Evolutionary conservation across 192 early-diverging fungal genomes (phyloP).

Genomic region (Gamsiella multidivaricata): DNA sequence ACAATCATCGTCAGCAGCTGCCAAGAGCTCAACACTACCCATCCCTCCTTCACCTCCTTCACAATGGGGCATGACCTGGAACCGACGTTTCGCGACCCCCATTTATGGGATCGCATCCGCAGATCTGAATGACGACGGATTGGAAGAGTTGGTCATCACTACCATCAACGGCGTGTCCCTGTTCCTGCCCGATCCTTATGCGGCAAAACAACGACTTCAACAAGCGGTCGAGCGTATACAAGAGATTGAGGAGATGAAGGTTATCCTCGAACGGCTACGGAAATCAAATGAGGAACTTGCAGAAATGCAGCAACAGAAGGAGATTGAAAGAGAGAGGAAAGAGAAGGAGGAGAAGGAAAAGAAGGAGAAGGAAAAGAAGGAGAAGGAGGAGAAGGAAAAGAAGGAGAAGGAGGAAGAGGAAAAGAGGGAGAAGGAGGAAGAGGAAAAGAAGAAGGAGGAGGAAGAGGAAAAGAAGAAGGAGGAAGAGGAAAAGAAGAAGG

Average conservation of each 20-base stretch:
- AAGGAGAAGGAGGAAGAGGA: neutral
- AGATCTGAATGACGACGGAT: constrained; percentile 66
- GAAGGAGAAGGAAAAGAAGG: constrained; percentile 5
- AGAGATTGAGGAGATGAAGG: constrained; percentile 56
- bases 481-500: neutral
- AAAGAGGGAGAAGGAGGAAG: neutral
- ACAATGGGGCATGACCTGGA: constrained; percentile 59
- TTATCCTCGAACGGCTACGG: constrained; percentile 33
- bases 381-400: constrained; percentile 12
- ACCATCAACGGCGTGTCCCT: constrained; percentile 66
- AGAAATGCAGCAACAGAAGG: neutral
- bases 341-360: constrained; percentile 3
- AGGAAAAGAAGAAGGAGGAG: neutral
- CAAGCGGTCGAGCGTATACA: constrained; percentile 51
- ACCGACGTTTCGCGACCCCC: constrained; percentile 63
- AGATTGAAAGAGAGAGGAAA: neutral
- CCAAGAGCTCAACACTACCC: neutral
- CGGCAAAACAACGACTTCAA: constrained; percentile 50
- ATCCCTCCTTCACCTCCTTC: neutral
- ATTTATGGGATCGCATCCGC: constrained; percentile 61
- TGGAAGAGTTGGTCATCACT: constrained; percentile 64
- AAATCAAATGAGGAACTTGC: constrained; percentile 16
- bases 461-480: neutral
- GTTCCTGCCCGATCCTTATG: constrained; percentile 58
- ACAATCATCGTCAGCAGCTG: neutral